phyloP scores from a whole-genome alignment of 495 filamentous ascomycete species.

The Daldinia bambusicola region DNA sequence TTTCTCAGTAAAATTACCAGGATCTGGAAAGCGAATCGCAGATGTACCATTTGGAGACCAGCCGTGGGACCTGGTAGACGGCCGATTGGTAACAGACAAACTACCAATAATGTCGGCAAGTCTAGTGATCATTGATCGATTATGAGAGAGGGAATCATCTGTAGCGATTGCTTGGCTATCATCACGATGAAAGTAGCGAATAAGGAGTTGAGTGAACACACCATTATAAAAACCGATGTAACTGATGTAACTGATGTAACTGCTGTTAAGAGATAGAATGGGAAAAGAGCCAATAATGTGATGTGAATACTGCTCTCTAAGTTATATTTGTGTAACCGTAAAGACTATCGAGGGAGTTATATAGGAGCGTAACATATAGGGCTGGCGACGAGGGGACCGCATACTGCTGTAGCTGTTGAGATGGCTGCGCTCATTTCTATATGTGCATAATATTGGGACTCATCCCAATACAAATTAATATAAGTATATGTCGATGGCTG shows the following conservation, averaged over 20 bases:
- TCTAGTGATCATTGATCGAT: constrained; percentile 38
- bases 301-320: too few relatives aligned
- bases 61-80: constrained; percentile 36
- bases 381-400: too few relatives aligned
- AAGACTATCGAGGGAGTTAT: neutral
- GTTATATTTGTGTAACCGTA: neutral
- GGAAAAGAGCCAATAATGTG: too few relatives aligned
- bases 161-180: neutral
- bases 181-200: neutral
- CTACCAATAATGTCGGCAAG: constrained; percentile 43
- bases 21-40: constrained; percentile 9
- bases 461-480: too few relatives aligned
- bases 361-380: too few relatives aligned
- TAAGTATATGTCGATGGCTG: too few relatives aligned
- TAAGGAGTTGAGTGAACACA: neutral
- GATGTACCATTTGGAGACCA: constrained; percentile 39
- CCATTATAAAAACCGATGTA: too few relatives aligned
- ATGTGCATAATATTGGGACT: too few relatives aligned
- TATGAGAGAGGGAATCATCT: neutral
- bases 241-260: too few relatives aligned
- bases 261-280: too few relatives aligned
- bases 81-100: constrained; percentile 16
- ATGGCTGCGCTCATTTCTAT: too few relatives aligned
- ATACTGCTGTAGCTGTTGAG: too few relatives aligned
- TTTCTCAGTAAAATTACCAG: constrained; percentile 45